phyloP scores from a whole-genome alignment of 345 rosid genomes.

The Stellera chamaejasme region DNA sequence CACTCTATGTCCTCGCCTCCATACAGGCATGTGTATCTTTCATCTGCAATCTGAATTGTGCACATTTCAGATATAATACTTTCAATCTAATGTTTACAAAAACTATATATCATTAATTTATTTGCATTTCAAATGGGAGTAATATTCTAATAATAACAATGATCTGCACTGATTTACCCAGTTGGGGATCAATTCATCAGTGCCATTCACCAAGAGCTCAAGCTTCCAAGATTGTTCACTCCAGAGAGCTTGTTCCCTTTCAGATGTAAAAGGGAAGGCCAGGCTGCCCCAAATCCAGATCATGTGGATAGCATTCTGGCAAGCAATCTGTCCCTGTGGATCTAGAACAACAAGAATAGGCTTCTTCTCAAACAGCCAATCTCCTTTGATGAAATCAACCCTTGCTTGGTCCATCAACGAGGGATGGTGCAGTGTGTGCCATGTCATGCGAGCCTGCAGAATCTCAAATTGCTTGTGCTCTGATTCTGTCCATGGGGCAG shows the following conservation, averaged over 20 bases:
- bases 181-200: constrained; percentile 30
- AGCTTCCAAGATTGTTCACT: constrained; percentile 51
- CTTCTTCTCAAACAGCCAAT: constrained; percentile 58
- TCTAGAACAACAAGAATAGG: constrained; percentile 74
- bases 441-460: constrained; percentile 51
- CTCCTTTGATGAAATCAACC: constrained; percentile 43
- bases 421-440: constrained; percentile 68
- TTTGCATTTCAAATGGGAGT: not conserved
- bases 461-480: constrained; percentile 38
- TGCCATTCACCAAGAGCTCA: constrained; percentile 42
- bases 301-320: constrained; percentile 76
- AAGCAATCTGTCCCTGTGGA: constrained; percentile 64
- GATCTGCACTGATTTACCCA: constrained; percentile 30
- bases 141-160: too few relatives aligned
- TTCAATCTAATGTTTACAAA: too few relatives aligned
- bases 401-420: constrained; percentile 37
- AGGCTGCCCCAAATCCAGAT: constrained; percentile 71
- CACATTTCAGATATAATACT: not conserved
- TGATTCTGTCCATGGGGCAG: constrained; percentile 29
- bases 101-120: not conserved
- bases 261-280: constrained; percentile 71
- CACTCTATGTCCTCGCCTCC: constrained; percentile 77
- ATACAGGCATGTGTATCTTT: constrained; percentile 52
- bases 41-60: constrained; percentile 29
- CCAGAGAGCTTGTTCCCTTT: constrained; percentile 54